phyloP scores from a whole-genome alignment of 345 rosid genomes.

The Camelina sativa region DNA sequence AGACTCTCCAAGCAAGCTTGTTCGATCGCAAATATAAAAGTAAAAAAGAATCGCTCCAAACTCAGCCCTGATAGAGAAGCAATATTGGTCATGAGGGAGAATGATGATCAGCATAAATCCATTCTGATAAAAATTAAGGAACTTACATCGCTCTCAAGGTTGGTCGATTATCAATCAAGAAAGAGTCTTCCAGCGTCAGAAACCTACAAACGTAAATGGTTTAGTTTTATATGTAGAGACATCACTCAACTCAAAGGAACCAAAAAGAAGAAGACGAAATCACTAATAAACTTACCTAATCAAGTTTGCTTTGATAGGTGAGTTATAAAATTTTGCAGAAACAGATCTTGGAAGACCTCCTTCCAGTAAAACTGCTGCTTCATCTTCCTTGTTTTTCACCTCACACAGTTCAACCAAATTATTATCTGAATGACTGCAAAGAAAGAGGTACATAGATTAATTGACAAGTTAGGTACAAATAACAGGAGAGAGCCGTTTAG shows the following conservation, averaged over 20 bases:
- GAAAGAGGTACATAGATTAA: not conserved
- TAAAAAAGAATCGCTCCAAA: constrained; percentile 73
- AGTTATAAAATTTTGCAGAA: constrained; percentile 63
- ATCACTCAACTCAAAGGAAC: not conserved
- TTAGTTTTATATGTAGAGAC: not conserved
- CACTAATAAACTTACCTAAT: constrained; percentile 53
- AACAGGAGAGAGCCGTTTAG: not conserved
- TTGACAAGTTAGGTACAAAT: not conserved
- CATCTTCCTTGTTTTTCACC: constrained; percentile 73
- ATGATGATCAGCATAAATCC: constrained; percentile 1
- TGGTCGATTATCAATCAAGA: constrained; percentile 88
- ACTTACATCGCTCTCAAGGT: constrained; percentile 88
- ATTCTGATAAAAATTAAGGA: constrained; percentile 6
- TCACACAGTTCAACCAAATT: constrained; percentile 80
- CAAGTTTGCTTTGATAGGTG: constrained; percentile 69
- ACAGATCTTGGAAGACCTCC: constrained; percentile 85
- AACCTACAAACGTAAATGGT: constrained; percentile 57
- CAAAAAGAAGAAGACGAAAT: not conserved
- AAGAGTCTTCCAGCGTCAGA: constrained; percentile 83
- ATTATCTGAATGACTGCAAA: constrained; percentile 86
- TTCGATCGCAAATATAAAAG: constrained; percentile 80
- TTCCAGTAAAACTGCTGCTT: constrained; percentile 80
- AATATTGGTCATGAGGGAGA: constrained; percentile 7
- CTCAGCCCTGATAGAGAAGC: constrained; percentile 65
- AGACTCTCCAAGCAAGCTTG: constrained; percentile 72